A percentile compares a stretch with the other conserved stretches of the same genome.
phyloP scores from a whole-genome alignment of 2,329 filamentous ascomycete genomes.

The Talaromyces sp. region DNA sequence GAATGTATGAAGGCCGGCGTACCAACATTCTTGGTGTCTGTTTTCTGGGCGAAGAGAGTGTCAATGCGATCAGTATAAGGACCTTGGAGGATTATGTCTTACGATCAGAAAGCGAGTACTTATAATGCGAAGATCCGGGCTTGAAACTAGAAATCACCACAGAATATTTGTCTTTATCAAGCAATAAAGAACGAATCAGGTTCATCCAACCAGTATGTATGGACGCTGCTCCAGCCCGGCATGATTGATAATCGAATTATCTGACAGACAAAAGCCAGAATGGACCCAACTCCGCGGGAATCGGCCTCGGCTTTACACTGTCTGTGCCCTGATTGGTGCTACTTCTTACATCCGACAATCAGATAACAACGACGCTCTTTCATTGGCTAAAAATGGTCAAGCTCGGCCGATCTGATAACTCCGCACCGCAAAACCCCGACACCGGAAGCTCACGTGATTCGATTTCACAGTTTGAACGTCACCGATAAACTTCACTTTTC shows the following conservation, averaged over 20 bases:
- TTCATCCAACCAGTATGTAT: neutral
- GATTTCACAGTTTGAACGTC: constrained; percentile 7
- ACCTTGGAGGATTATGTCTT: too few species aligned
- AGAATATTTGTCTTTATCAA: neutral
- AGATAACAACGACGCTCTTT: neutral
- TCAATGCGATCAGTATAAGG: too few species aligned
- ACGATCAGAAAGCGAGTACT: too few species aligned
- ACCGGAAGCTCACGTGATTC: constrained; percentile 13
- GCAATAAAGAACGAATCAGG: neutral
- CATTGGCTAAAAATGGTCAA: neutral
- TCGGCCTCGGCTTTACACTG: neutral
- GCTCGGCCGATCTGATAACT: constrained; percentile 11
- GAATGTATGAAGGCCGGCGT: too few species aligned
- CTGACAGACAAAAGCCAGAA: neutral
- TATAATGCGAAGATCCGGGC: too few species aligned
- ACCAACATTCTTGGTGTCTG: too few species aligned
- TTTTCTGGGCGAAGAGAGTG: too few species aligned
- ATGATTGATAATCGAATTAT: neutral
- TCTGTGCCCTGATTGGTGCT: neutral
- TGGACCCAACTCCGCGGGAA: neutral
- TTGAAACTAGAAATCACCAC: neutral
- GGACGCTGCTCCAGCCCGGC: neutral
- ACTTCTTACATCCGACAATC: constrained; percentile 4
- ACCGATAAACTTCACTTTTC: constrained; percentile 3
- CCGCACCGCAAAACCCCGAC: constrained; percentile 7